Base-by-base conservation (phyloP, 768 basidiomycete genomes). In the Serendipita indica region DNA sequence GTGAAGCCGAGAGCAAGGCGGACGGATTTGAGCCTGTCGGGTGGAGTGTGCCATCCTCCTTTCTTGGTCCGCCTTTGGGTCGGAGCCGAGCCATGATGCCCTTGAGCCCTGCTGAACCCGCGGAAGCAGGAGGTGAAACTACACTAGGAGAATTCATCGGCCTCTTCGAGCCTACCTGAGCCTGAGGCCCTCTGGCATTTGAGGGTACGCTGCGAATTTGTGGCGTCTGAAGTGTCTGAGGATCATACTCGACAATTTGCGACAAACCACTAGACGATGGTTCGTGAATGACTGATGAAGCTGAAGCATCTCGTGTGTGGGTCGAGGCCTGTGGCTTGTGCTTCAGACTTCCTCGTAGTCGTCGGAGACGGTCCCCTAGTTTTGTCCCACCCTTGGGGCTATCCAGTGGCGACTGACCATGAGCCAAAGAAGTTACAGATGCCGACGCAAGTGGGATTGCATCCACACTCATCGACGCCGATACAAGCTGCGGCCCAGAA, bases 391-490 rank as follows among this genome's bases (percentile, higher is more conserved):
- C 32, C 20, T 30, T 20, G 10, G 16, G 22, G 25, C n/a, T 13
- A 28, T 54, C 49, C n/a, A 25, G 49, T 10, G 43, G 43, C 32
- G 49, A 20, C n/a, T 54, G 22, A n/a, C 4, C 25, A 20, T 7
- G 20, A 12, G 25, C 12, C 49, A 67, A 68, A 18, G 64, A 63
- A 22, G 79, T 73, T 10, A 77, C 72, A 3, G 59, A 60, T 20
- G 61, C 59, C 27, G 45, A 60, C 32, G 77, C 79, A 39, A 83
- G 71, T 39, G 84, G 82, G 57, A 84, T 73, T 2, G 82, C 77
- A 64, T 84, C 81, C 25, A 86, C 77, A 62, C 79, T 81, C 3
- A 81, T 79, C 1, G 84, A 79, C 2, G 81, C 76, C n/a, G 80
- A 82, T 16, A 86, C 73, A 18, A 85, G 72, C 22, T 73, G 76